These are phyloP conservation scores for Colletotrichum plurivorum DNA, from an alignment of 2,329 filamentous ascomycete species.

Conservation along the genomic window DNA sequence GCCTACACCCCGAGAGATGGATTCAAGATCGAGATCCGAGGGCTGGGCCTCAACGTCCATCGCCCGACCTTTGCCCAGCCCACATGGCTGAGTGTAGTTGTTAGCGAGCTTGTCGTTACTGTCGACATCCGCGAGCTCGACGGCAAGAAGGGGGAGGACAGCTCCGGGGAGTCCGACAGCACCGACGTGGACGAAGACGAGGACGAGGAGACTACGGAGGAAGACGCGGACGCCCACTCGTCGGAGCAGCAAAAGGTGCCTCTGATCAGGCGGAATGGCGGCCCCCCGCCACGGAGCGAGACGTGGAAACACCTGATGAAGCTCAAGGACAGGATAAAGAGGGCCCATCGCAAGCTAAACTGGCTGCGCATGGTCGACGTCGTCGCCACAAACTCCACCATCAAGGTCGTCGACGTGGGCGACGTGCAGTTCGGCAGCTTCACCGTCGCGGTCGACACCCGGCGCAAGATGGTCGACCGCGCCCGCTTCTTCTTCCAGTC, in stretches of 20 bases:
- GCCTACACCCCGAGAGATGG: constrained; percentile 92
- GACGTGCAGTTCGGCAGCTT: constrained; percentile 88
- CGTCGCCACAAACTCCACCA: constrained; percentile 82
- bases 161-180: constrained; percentile 47
- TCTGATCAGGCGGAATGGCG: constrained; percentile 47
- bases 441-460: constrained; percentile 89
- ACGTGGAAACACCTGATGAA: constrained; percentile 86
- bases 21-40: constrained; percentile 88
- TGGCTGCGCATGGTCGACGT: constrained; percentile 94
- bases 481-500: constrained; percentile 90
- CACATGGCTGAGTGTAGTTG: constrained; percentile 92
- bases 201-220: constrained; percentile 1
- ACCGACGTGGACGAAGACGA: constrained; percentile 32
- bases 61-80: constrained; percentile 96
- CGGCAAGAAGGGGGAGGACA: constrained; percentile 58
- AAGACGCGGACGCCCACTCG: constrained; percentile 20
- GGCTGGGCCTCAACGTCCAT: constrained; percentile 89
- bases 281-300: constrained; percentile 69
- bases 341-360: constrained; percentile 85
- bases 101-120: constrained; percentile 88
- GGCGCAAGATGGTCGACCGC: constrained; percentile 91
- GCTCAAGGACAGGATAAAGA: constrained; percentile 88
- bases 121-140: constrained; percentile 81
- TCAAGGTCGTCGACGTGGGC: constrained; percentile 86
- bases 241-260: constrained; percentile 33